These are phyloP conservation scores for Tricladium varicosporioides DNA, from an alignment of 2,329 filamentous ascomycete genomes.

Conservation along the genomic window DNA sequence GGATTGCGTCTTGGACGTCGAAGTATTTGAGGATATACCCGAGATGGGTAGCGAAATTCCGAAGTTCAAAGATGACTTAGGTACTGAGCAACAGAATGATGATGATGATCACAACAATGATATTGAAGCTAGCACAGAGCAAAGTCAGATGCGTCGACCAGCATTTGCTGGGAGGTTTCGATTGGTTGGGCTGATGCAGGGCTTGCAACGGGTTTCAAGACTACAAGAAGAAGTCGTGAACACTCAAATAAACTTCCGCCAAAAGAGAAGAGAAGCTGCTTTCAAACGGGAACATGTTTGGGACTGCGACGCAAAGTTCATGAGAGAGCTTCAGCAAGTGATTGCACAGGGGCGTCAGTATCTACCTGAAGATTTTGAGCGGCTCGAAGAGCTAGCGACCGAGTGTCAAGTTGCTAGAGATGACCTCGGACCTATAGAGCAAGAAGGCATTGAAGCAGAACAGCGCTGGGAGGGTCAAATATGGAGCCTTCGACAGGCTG, in stretches of 20 bases:
- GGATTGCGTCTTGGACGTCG: not conserved
- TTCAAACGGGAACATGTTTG: slow-evolving; percentile 22
- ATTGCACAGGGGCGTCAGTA: slow-evolving; percentile 14
- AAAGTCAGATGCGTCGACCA: not conserved
- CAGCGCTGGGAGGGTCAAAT: slow-evolving; percentile 19
- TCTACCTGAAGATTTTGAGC: slow-evolving; percentile 9
- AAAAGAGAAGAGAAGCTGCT: slow-evolving; percentile 24
- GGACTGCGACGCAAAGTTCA: slow-evolving; percentile 23
- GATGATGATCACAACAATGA: not conserved
- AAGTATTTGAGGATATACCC: not conserved
- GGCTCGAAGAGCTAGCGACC: slow-evolving; percentile 12
- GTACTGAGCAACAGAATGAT: too few species aligned
- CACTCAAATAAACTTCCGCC: slow-evolving; percentile 21
- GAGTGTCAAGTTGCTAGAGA: slow-evolving; percentile 26
- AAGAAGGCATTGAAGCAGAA: slow-evolving; percentile 23
- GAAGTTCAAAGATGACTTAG: not conserved
- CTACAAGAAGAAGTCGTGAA: slow-evolving; percentile 17
- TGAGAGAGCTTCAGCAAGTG: slow-evolving; percentile 24
- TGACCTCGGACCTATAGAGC: slow-evolving; percentile 23
- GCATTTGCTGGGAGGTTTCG: slow-evolving; percentile 8
- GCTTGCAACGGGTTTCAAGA: slow-evolving; percentile 10
- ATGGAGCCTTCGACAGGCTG: slow-evolving; percentile 22
- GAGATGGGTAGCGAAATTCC: not conserved
- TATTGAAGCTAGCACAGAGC: not conserved
- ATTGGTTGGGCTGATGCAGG: slow-evolving; percentile 17